phyloP scores from a whole-genome alignment of 2,329 filamentous ascomycete species.

The Hortaea werneckii region DNA sequence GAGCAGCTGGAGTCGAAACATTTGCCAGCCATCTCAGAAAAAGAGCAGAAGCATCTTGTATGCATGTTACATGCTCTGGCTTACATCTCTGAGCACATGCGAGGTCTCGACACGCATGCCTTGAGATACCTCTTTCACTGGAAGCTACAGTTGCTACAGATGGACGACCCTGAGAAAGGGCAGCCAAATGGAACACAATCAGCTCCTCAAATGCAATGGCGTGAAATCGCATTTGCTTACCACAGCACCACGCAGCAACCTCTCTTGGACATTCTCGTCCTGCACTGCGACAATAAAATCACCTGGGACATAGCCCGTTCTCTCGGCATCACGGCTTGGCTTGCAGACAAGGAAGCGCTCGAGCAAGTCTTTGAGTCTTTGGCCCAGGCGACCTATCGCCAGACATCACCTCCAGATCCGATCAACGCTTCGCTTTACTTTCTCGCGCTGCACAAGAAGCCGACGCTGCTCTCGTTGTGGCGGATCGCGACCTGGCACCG shows the following conservation, averaged over 20 bases:
- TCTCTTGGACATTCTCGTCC: conserved; percentile 60
- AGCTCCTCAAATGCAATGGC: conserved; percentile 44
- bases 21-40: conserved; percentile 21
- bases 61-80: conserved; percentile 16
- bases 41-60: conserved; percentile 16
- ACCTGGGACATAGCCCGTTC: conserved; percentile 78
- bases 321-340: conserved; percentile 91
- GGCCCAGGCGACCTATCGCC: conserved; percentile 86
- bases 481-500: conserved; percentile 83
- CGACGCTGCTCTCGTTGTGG: conserved; percentile 83
- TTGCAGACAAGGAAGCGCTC: conserved; percentile 65
- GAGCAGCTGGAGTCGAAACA: conserved; percentile 40
- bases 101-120: conserved; percentile 17
- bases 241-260: conserved; percentile 85
- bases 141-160: conserved; percentile 17
- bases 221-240: conserved; percentile 78
- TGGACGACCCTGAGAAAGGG: not conserved
- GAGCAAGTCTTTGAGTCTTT: conserved; percentile 82
- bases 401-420: conserved; percentile 76
- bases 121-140: conserved; percentile 24
- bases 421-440: conserved; percentile 88
- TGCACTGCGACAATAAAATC: conserved; percentile 69
- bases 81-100: conserved; percentile 17
- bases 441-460: conserved; percentile 77
- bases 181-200: conserved; percentile 4